Base-by-base conservation (phyloP, 1,139 yeast species). In the Yamadazyma triangularis region DNA sequence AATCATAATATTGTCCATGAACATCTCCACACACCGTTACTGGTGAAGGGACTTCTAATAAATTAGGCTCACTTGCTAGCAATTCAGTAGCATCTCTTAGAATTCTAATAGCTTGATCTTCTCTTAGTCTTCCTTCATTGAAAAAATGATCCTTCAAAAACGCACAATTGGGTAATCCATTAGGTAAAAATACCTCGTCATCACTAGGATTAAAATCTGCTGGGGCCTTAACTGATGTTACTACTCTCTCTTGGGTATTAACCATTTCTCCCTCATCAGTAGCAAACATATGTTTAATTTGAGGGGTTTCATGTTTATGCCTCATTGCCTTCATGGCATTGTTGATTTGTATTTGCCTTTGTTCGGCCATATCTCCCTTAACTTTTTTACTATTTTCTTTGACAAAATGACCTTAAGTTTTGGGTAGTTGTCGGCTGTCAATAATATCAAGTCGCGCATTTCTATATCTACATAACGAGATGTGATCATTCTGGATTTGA, bases 21-120 rank as follows among this genome's bases (percentile, higher is more conserved):
- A 91, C 73, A 56, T 91, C 98, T 32, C 98, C 97, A 62, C 97
- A 89, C 2, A 91, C 88, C 1, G 96, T 89, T 4, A 91, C 87
- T 0, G 98, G 98, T 0, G 96, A 95, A 2, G 89, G 89, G 2
- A 91, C 84, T 19, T 72, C 72, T 34, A 91, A 62, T 47, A 91
- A 56, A 44, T 85, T 91, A 4, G 95, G 94, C 50, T 91, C 97
- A 28, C 60, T 53, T 21, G 71, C 56, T 40, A 91, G 65, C n/a
- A 79, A 56, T 26, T 67, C 68, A 0, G 89, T 79, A n/a, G 94
- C 94, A 53, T 68, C 70, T 21, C 63, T 53, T 33, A 91, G 55
- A 33, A 91, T 88, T 33, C 67, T 66, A 27, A 80, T 51, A 1
- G 88, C 89, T 51, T 91, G 97, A 9, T 68, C 67, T 43, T 79